A percentile compares a stretch with the other conserved stretches of the same genome.
These are phyloP conservation scores for Hawksworthiomyces lignivorus DNA, from an alignment of 2,329 filamentous ascomycete species.

Conservation along the genomic window DNA sequence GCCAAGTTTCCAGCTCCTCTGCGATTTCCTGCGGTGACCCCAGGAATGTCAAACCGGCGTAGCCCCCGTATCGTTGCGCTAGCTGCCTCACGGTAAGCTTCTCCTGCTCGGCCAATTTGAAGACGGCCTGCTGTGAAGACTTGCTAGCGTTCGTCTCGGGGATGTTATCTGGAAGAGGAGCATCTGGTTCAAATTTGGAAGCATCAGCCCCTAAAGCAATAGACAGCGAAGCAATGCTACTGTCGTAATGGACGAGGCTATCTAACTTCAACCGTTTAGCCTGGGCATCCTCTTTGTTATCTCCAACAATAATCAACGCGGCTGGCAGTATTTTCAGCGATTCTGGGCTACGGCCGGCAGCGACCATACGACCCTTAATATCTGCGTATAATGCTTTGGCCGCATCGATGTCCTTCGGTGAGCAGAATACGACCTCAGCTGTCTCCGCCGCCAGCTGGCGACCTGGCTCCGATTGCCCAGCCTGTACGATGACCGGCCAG, in stretches of 20 bases:
- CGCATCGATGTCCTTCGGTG: slow-evolving; percentile 10
- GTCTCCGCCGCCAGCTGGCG: slow-evolving; percentile 16
- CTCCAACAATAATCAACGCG: slow-evolving; percentile 13
- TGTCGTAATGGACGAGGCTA: slow-evolving; percentile 36
- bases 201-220: slow-evolving; percentile 19
- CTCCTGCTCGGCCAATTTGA: slow-evolving; percentile 30
- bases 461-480: slow-evolving; percentile 15
- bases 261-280: slow-evolving; percentile 36
- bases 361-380: slow-evolving; percentile 10
- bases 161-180: slow-evolving; percentile 37
- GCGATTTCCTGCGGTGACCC: slow-evolving; percentile 60
- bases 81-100: slow-evolving; percentile 36
- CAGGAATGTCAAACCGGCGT: slow-evolving; percentile 31
- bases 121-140: slow-evolving; percentile 30
- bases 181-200: slow-evolving; percentile 16
- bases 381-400: slow-evolving; percentile 9
- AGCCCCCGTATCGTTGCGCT: slow-evolving; percentile 36
- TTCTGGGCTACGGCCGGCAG: slow-evolving; percentile 11
- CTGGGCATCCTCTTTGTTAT: slow-evolving; percentile 14
- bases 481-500: slow-evolving; percentile 17
- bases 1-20: slow-evolving; percentile 59
- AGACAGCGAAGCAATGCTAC: slow-evolving; percentile 15
- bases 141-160: slow-evolving; percentile 49
- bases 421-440: slow-evolving; percentile 16
- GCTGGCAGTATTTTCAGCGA: slow-evolving; percentile 15